phyloP scores from a whole-genome alignment of 2,329 filamentous ascomycete genomes.

The Tolypocladium inflatum region DNA sequence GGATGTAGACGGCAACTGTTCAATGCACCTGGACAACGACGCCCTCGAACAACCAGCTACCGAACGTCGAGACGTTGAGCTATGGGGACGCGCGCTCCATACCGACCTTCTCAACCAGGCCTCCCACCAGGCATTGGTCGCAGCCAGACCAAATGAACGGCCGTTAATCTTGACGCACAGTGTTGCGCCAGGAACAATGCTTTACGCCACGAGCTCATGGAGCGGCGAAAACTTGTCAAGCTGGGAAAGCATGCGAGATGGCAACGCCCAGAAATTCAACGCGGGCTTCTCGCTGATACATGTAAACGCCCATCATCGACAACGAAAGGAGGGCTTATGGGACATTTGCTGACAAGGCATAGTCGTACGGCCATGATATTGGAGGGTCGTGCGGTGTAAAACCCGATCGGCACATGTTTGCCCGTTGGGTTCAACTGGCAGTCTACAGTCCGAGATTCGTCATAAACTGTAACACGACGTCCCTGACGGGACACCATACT shows the following conservation, averaged over 20 bases:
- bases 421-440: constrained; percentile 65
- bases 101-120: constrained; percentile 63
- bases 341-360: no score
- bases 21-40: constrained; percentile 41
- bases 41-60: constrained; percentile 25
- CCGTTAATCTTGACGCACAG: constrained; percentile 63
- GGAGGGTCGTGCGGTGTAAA: constrained; percentile 68
- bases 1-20: constrained; percentile 55
- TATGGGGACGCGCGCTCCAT: constrained; percentile 61
- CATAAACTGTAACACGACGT: constrained; percentile 72
- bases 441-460: constrained; percentile 62
- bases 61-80: constrained; percentile 41
- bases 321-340: no score
- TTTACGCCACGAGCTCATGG: constrained; percentile 62
- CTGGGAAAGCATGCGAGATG: constrained; percentile 65
- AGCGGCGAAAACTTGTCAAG: constrained; percentile 67
- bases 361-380: constrained; percentile 62
- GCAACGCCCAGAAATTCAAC: constrained; percentile 58
- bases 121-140: constrained; percentile 57
- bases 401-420: constrained; percentile 58
- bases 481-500: constrained; percentile 43
- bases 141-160: constrained; percentile 46
- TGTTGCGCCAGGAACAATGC: constrained; percentile 60
- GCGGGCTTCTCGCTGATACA: constrained; percentile 60
- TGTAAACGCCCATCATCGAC: not conserved